Base-by-base conservation (phyloP, 345 rosid genomes). In the Lumnitzera racemosa region DNA sequence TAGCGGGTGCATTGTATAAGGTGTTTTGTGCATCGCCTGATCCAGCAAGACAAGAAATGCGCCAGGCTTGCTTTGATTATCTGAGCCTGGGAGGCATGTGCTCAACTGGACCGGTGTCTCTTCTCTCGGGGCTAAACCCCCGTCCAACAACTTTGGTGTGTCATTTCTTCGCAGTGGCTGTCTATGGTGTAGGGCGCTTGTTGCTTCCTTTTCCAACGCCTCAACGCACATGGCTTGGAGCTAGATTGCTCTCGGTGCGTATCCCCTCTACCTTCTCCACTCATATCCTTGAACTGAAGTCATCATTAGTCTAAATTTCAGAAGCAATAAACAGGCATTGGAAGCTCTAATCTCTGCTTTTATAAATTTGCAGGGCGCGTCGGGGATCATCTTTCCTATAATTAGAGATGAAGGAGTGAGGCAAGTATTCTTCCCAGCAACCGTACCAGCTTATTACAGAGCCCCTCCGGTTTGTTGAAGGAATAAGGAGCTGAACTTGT, bases 401-500 rank as follows among this genome's bases (percentile, higher is more conserved):
- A 72, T 76, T 12, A 70, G 49, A 59, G 79, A 74, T 13, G 84
- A 76, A 58, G 81, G 84, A 25, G 64, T 76, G 2, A 64, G 77
- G 53, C 79, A 76, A 67, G 71, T 76, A 76, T 76, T 80, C 67
- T 76, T 80, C 72, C 84, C 81, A 1, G 72, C 55, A 2, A 76
- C 78, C 4, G 74, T 76, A 24, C 81, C 78, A 27, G 74, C 81
- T 46, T 76, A 73, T 61, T 70, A 79, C 72, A 72, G 76, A 59
- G 66, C 58, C 56, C 72, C 79, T 66, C 72, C 68, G 4, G 24
- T 47, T 55, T 46, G 31, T 31, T 60, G 63, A 60, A 60, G 55
- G 20, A 49, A 43, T 41, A 47, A 4, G 15, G n/a, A 41, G 23
- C 23, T 41, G 24, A n/a, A 56, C 13, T 59, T 54, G 49, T 24